Conservation (phyloP, 495 filamentous ascomycete genomes). For the Thozetella sp. region DNA sequence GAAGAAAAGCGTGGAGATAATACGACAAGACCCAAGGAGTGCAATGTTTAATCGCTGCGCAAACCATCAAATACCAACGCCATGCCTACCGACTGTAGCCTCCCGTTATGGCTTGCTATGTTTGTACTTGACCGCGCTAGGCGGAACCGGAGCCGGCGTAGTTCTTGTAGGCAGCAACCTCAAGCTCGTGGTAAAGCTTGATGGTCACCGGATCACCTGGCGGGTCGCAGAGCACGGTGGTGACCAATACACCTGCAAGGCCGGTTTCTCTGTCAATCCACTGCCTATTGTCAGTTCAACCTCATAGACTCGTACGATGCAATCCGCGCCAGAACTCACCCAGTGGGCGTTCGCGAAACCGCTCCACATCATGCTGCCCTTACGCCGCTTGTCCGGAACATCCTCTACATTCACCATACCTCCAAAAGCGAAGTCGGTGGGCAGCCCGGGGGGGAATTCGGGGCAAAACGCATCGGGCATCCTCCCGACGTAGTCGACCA, state of each 20-base stretch:
- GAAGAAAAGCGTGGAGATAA: background rate
- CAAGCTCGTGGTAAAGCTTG: background rate
- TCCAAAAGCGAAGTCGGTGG: background rate
- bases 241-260: background rate
- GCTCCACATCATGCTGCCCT: constrained; percentile 5
- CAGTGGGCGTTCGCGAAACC: constrained; percentile 1
- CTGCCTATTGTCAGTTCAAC: background rate
- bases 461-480: background rate
- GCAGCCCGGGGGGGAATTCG: background rate
- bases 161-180: background rate
- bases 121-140: background rate
- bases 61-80: too few species aligned
- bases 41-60: too few species aligned
- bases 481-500: background rate
- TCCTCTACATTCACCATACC: constrained; percentile 3
- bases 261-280: background rate
- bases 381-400: constrained; percentile 3
- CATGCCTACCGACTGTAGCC: background rate
- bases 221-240: background rate
- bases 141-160: background rate
- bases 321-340: background rate
- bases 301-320: background rate
- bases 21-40: background rate
- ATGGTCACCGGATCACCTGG: background rate
- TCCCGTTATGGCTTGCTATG: background rate